Base-by-base conservation (phyloP, 352 stramenopile genomes). In the Globisporangium splendens region DNA sequence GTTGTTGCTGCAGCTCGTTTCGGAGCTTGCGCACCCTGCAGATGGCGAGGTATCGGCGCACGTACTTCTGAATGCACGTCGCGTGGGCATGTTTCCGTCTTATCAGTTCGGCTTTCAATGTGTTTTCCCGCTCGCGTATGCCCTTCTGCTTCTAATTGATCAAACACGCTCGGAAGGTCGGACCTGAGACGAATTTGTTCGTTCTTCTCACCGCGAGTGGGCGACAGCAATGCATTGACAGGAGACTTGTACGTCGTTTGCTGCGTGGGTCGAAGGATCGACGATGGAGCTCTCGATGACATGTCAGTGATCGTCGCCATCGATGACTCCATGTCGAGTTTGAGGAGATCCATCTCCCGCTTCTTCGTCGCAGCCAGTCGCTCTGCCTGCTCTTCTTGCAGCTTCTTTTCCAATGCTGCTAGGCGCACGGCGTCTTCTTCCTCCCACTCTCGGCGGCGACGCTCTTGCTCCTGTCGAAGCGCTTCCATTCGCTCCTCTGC, bases 141-240 rank as follows among this genome's bases (percentile, higher is more conserved):
- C 79, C 71, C 42, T 60, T 89, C 82, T 8, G 75, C 80, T 56
- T 93, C 83, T 22, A 95, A 78, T 41, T 91, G 66, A 41, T 88
- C 81, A 44, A 95, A 91, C 47, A 96, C 48, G 43, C 80, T 92
- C 13, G 82, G 76, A 0, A 93, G 74, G 10, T 89, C 74, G 4
- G 75, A 66, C 22, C 73, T 55, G 12, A 54, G 41, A 33, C 54
- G 72, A 50, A 83, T 68, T 22, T 69, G 65, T n/a, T 76, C 55
- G 18, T 68, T 68, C 48, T 71, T 69, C 47, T 61, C 63, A 15
- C 74, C 47, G 2, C 70, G 21, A n/a, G 59, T 61, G 8, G 65
- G 57, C 48, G 72, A 50, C 35, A 65, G 33, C 38, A 74, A 43
- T 22, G 33, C 7, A 20, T 15, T 24, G n/a, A n/a, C 17, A 43